Percentiles rank a stretch among this genome's conserved stretches.
Conservation (phyloP, 2,329 filamentous ascomycete species). For the Fusarium tjaetaba region DNA sequence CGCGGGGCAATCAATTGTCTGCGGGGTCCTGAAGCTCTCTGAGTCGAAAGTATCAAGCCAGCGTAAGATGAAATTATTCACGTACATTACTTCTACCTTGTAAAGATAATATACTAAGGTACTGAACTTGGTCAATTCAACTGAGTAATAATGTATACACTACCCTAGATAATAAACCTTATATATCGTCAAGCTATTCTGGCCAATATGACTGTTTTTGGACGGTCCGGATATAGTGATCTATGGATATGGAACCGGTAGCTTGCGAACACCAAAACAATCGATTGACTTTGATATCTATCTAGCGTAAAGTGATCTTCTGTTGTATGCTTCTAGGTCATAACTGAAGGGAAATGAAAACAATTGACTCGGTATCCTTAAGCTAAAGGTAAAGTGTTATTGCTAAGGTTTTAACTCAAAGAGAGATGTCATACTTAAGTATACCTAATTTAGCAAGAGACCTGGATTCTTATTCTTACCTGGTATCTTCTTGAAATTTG, state of each 20-base stretch:
- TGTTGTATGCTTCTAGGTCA: not conserved
- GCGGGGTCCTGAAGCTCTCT: not conserved
- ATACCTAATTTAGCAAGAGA: not conserved
- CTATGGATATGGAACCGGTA: not conserved
- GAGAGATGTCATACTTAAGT: not conserved
- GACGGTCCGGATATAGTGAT: not conserved
- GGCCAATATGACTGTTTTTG: not conserved
- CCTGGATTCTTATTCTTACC: not conserved
- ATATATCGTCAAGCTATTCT: not conserved
- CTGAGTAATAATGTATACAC: not conserved
- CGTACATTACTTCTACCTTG: not conserved
- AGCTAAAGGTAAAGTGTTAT: not conserved
- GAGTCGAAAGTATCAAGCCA: not conserved
- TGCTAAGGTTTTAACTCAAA: not conserved
- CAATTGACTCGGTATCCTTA: not conserved
- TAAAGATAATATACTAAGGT: not conserved
- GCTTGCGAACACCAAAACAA: not conserved
- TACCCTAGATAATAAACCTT: not conserved
- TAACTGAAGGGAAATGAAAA: not conserved
- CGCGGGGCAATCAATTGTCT: not conserved
- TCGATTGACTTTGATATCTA: not conserved
- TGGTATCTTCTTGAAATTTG: not conserved
- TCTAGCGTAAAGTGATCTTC: too few species aligned
- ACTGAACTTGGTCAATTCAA: not conserved
- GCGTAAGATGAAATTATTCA: not conserved